phyloP scores from a whole-genome alignment of 768 basidiomycete species.

The Grammothele lineata region DNA sequence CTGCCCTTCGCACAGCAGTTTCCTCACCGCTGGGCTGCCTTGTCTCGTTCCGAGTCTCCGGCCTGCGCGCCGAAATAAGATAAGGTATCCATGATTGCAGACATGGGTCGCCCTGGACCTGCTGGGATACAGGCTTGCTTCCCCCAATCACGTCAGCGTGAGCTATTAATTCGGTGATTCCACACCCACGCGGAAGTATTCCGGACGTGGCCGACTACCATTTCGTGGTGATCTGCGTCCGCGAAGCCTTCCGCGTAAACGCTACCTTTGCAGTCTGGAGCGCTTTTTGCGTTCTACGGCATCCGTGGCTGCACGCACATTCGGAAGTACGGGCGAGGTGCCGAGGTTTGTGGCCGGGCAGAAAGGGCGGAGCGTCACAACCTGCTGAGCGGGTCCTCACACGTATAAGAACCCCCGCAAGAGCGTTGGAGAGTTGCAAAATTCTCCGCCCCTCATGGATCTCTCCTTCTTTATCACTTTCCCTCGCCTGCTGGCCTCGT shows the following conservation, averaged over 20 bases:
- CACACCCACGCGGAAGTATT: conserved; percentile 10
- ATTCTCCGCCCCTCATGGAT: conserved; percentile 5
- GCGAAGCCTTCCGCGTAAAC: conserved; percentile 4
- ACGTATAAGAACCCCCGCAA: conserved; percentile 8
- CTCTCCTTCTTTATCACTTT: conserved; percentile 15
- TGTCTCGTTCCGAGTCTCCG: conserved; percentile 14
- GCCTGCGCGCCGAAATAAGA: conserved; percentile 1
- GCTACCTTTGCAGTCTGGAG: neutral
- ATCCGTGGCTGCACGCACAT: conserved; percentile 6
- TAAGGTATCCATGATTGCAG: conserved; percentile 6
- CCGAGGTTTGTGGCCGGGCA: conserved; percentile 2
- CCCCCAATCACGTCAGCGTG: conserved; percentile 14
- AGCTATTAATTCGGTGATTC: neutral
- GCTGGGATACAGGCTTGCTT: conserved; percentile 7
- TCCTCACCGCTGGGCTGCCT: conserved; percentile 8
- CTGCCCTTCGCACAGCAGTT: conserved; percentile 6
- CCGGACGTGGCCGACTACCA: conserved; percentile 13
- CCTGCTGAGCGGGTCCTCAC: too few relatives aligned
- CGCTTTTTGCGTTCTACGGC: neutral
- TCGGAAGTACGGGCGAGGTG: conserved; percentile 13
- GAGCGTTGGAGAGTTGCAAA: neutral
- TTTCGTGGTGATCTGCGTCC: conserved; percentile 12
- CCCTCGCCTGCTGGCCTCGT: conserved; percentile 4
- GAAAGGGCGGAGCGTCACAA: too few relatives aligned
- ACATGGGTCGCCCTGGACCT: conserved; percentile 5